Conservation (phyloP, 805 yeast genomes). For the Zygosaccharomyces kombuchaensis region DNA sequence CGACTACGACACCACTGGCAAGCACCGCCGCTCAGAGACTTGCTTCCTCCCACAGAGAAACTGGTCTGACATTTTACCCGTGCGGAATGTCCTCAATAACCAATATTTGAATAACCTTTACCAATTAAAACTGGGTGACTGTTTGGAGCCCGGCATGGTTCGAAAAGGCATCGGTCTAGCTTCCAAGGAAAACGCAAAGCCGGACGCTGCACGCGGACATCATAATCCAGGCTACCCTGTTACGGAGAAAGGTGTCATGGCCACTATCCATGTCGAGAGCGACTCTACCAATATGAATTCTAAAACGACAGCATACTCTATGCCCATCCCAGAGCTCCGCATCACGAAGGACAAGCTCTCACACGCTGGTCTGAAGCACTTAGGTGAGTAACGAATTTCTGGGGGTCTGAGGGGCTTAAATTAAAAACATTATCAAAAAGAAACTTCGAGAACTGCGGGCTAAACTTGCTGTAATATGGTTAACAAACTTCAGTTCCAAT, state of each 20-base stretch:
- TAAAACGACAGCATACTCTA: slow-evolving; percentile 59
- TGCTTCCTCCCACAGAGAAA: slow-evolving; percentile 61
- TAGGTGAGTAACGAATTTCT: slow-evolving; percentile 4
- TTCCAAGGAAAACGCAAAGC: slow-evolving; percentile 9
- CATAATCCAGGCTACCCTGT: slow-evolving; percentile 59
- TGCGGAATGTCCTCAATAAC: slow-evolving; percentile 36
- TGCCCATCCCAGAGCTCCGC: slow-evolving; percentile 60
- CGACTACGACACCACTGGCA: slow-evolving; percentile 47
- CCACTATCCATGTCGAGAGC: slow-evolving; percentile 70
- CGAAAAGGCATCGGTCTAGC: slow-evolving; percentile 37
- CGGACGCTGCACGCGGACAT: slow-evolving; percentile 25
- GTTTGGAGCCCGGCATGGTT: slow-evolving; percentile 30
- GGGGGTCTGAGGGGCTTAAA: background rate
- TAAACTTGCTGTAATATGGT: background rate
- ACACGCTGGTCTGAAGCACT: slow-evolving; percentile 31
- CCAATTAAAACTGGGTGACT: slow-evolving; percentile 17
- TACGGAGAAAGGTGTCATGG: slow-evolving; percentile 52
- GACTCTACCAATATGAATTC: slow-evolving; percentile 47
- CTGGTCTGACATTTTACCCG: slow-evolving; percentile 64
- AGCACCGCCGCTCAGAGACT: slow-evolving; percentile 42
- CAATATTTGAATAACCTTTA: slow-evolving; percentile 13
- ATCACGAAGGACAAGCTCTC: slow-evolving; percentile 29
- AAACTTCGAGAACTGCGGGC: background rate
- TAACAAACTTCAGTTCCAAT: background rate
- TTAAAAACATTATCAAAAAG: background rate